Evolutionary conservation across 441 rosid species (phyloP), one percentile per base, ranked within the genome.

Genomic region (Macaranga tanarius): DNA sequence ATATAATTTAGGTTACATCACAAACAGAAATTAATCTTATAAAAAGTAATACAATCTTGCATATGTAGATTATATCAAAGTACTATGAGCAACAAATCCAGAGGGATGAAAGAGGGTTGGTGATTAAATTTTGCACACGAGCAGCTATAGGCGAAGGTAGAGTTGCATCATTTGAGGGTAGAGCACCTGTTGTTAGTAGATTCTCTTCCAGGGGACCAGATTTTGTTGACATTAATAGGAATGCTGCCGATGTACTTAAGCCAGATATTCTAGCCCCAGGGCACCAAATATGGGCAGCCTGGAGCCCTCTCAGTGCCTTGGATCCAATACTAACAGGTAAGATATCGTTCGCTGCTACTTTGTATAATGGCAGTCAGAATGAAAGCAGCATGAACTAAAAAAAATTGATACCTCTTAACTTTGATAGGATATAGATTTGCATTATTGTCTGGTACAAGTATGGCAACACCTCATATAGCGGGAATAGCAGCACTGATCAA

Each of bases 161-260:
- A 72, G 80, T 73, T 76, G 89, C 90, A 42, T 63, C 83, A 10
- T 86, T 86, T 23, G 79, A 31, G 4, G 86, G 88, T 10, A 77
- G 77, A 73, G 87, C 95, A 8, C 98, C 94, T 1, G 63, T 73
- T 0, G 84, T 91, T 56, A 89, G 90, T 88, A 88, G 84, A 81
- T 92, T 87, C 84, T 95, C 99, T 47, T 92, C 96, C 40, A 86
- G 99, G 78, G 96, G 99, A 56, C 97, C 98, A 20, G 97, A 95
- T 83, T 93, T 94, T 31, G 73, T 83, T 69, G 93, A 92, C 79
- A 84, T 72, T 74, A 72, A 66, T 26, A 79, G 85, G 54, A 84
- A 80, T 34, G 75, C 82, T 52, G 95, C 96, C 0, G 96, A 95
- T 79, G 77, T 95, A 70, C 76, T 92, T 77, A 92, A 95, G 83